phyloP scores from a whole-genome alignment of 2,329 filamentous ascomycete species.

The Anthostomella pinea region DNA sequence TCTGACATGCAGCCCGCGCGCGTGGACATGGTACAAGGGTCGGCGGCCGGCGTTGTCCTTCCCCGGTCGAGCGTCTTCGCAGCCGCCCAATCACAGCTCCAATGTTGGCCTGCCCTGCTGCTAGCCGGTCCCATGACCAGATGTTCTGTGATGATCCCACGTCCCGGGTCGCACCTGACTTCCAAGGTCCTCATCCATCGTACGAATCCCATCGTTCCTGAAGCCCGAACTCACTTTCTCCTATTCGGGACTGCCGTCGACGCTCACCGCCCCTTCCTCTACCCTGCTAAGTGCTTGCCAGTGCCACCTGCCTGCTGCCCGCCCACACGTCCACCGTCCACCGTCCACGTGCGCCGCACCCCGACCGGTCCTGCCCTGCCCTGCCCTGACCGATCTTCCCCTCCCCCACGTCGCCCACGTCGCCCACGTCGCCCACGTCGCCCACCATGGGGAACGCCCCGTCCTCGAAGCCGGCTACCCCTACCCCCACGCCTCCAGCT shows the following conservation, averaged over 20 bases:
- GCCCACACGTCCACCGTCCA: constrained; percentile 13
- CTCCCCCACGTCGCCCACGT: constrained; percentile 14
- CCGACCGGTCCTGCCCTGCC: no score
- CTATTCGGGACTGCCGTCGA: no score
- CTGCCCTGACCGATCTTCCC: constrained; percentile 15
- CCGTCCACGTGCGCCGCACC: no score
- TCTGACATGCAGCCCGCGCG: no score
- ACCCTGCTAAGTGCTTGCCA: no score
- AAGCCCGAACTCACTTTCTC: no score
- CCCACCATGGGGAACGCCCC: constrained; percentile 45
- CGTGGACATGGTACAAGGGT: no score
- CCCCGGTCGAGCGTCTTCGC: no score
- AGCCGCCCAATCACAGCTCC: background rate
- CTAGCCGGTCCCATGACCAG: constrained; percentile 29
- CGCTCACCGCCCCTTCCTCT: no score
- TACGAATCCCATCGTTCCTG: no score
- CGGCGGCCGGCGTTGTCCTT: no score
- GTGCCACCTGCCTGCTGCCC: no score
- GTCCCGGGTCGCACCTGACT: constrained; percentile 14
- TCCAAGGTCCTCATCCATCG: background rate
- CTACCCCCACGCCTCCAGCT: constrained; percentile 24
- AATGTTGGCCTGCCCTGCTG: constrained; percentile 12
- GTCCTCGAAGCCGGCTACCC: constrained; percentile 37
- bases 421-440: constrained; percentile 5
- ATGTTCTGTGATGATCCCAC: constrained; percentile 27